A percentile compares a stretch with the other conserved stretches of the same genome.
Conservation (phyloP, 768 basidiomycete genomes). For the Trichaptum fuscoviolaceum region DNA sequence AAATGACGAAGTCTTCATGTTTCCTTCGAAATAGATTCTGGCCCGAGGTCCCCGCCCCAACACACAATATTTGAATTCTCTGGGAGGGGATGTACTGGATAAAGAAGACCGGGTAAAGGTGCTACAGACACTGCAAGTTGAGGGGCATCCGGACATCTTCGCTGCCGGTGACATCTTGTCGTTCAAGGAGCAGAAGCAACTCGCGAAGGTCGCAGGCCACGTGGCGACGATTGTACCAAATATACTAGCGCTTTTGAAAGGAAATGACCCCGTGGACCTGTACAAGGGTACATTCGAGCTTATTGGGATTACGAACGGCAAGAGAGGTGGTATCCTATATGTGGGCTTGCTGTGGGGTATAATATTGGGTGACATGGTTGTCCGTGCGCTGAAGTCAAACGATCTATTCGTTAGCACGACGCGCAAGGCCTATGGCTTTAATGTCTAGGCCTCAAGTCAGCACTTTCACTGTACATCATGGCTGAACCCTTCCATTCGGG, state of each 20-base stretch:
- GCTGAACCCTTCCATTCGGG: no score
- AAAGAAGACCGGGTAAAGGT: slow-evolving; percentile 14
- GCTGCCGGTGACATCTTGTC: slow-evolving; percentile 18
- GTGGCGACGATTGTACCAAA: slow-evolving; percentile 14
- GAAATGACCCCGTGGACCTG: slow-evolving; percentile 1
- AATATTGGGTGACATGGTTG: slow-evolving; percentile 38
- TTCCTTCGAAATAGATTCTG: slow-evolving; percentile 8
- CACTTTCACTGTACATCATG: no score
- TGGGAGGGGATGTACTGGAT: slow-evolving; percentile 10
- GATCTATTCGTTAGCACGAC: slow-evolving; percentile 23
- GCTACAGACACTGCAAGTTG: slow-evolving; percentile 18
- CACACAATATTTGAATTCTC: slow-evolving; percentile 10
- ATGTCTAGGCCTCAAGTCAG: no score
- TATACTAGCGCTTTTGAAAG: slow-evolving; percentile 13
- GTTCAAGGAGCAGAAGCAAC: slow-evolving; percentile 19
- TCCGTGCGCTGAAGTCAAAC: slow-evolving; percentile 36
- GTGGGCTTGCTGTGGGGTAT: slow-evolving; percentile 39
- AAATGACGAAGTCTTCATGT: not conserved
- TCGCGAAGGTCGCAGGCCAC: slow-evolving; percentile 15
- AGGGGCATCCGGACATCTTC: slow-evolving; percentile 14
- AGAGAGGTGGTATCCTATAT: slow-evolving; percentile 36
- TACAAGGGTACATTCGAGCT: slow-evolving; percentile 6
- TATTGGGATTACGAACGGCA: slow-evolving; percentile 5
- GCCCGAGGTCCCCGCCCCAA: slow-evolving; percentile 16
- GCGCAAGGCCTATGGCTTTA: slow-evolving; percentile 24